Conservation (phyloP, 768 basidiomycete species). For the Panaeolus cyanescens region DNA sequence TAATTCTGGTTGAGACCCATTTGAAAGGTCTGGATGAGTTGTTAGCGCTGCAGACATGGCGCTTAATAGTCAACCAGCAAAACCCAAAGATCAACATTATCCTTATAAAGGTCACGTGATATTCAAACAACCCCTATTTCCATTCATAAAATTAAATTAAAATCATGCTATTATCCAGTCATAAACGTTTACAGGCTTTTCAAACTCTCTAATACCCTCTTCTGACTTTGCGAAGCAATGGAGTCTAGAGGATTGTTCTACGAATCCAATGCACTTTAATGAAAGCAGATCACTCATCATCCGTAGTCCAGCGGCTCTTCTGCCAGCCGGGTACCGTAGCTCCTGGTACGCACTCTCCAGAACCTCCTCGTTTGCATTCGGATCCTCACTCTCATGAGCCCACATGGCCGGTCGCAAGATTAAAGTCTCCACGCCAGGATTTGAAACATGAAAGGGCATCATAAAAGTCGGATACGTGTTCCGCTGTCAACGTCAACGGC, state of each 20-base stretch:
- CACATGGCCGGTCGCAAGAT: constrained; percentile 15
- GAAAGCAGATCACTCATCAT: constrained; percentile 13
- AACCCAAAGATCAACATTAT: neutral
- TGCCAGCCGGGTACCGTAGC: constrained; percentile 7
- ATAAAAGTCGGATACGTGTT: constrained; percentile 17
- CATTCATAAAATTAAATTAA: neutral
- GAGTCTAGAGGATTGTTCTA: neutral
- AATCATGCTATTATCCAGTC: neutral
- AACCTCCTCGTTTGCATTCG: neutral
- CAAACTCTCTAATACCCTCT: neutral
- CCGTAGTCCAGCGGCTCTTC: constrained; percentile 10
- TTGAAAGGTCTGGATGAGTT: constrained; percentile 29
- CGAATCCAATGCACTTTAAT: constrained; percentile 16
- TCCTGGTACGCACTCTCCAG: constrained; percentile 8
- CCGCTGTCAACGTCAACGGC: constrained; percentile 5
- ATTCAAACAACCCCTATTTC: neutral
- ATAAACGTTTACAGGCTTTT: neutral
- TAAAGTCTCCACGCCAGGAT: constrained; percentile 19
- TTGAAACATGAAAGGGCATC: constrained; percentile 14
- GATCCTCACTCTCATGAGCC: constrained; percentile 8
- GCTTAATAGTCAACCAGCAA: neutral
- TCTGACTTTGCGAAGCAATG: neutral
- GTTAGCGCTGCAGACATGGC: constrained; percentile 1
- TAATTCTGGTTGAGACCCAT: constrained; percentile 52
- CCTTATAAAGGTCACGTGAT: neutral